Conservation (phyloP, 345 rosid genomes). For the Eutrema japonicum region DNA sequence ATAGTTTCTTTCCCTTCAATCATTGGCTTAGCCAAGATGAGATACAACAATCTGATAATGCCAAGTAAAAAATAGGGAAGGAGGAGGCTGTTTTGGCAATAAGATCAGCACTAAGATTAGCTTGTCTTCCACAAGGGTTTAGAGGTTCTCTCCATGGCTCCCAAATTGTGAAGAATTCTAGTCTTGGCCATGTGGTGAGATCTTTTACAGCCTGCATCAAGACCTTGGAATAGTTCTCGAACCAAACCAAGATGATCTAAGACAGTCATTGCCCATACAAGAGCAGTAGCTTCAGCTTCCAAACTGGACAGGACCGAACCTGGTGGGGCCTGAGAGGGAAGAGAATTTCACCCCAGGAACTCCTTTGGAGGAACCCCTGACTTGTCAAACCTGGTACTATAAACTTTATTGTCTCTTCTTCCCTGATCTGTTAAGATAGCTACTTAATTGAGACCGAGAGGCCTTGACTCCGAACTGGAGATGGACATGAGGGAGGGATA, state of each 20-base stretch:
- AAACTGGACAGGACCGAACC: not conserved
- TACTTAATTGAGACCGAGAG: too few species aligned
- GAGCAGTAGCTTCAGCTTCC: constrained; percentile 2
- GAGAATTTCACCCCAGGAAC: too few species aligned
- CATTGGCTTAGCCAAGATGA: constrained; percentile 7
- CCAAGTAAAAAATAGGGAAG: not conserved
- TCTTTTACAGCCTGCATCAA: not conserved
- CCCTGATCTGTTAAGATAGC: too few species aligned
- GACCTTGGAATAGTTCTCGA: not conserved
- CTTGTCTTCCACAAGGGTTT: constrained; percentile 4
- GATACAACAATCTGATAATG: not conserved
- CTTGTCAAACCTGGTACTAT: too few species aligned
- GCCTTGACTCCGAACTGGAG: not conserved
- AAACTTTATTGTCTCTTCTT: too few species aligned
- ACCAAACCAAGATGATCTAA: not conserved
- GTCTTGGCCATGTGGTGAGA: not conserved
- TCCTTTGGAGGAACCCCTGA: too few species aligned
- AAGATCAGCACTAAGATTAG: not conserved
- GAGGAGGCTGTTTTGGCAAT: not conserved
- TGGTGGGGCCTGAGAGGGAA: too few species aligned
- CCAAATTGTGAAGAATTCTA: not conserved
- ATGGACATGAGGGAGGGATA: not conserved
- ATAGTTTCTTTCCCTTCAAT: not conserved
- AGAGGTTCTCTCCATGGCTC: not conserved
- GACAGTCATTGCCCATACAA: not conserved